Percentiles rank a stretch among this genome's conserved stretches.
These are phyloP conservation scores for Tricholoma matsutake DNA, from an alignment of 768 basidiomycete species.

Conservation along the genomic window DNA sequence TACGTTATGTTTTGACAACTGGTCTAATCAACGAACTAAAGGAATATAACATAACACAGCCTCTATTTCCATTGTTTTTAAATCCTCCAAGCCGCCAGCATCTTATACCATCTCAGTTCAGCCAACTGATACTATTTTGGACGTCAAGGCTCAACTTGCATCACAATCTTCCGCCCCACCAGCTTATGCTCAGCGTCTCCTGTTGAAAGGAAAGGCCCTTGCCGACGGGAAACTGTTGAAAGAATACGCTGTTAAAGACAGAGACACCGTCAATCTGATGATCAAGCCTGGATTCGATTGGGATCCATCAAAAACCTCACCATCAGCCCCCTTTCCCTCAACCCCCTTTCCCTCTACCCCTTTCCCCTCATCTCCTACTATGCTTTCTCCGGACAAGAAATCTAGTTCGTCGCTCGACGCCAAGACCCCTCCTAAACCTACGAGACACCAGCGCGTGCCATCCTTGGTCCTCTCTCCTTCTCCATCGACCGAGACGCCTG, in stretches of 20 bases:
- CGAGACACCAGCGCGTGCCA: slow-evolving; percentile 65
- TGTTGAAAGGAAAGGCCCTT: slow-evolving; percentile 93
- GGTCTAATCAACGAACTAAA: slow-evolving; percentile 7
- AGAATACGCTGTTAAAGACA: slow-evolving; percentile 83
- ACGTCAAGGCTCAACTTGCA: slow-evolving; percentile 77
- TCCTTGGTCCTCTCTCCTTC: slow-evolving; percentile 79
- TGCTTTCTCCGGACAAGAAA: slow-evolving; percentile 16
- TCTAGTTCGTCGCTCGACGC: slow-evolving; percentile 22
- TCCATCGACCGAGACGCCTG: slow-evolving; percentile 46
- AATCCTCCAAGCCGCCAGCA: slow-evolving; percentile 86
- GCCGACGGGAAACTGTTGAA: slow-evolving; percentile 85
- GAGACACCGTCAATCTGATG: slow-evolving; percentile 82
- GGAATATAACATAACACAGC: slow-evolving; percentile 24
- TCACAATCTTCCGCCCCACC: slow-evolving; percentile 67
- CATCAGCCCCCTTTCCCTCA: neutral
- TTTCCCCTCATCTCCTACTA: slow-evolving; percentile 17
- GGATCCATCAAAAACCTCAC: slow-evolving; percentile 49
- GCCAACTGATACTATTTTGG: slow-evolving; percentile 77
- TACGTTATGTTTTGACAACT: slow-evolving; percentile 16
- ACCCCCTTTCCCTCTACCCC: neutral
- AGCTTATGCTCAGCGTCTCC: slow-evolving; percentile 76
- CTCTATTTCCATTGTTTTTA: slow-evolving; percentile 74
- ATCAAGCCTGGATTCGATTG: slow-evolving; percentile 73
- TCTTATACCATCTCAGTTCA: slow-evolving; percentile 70
- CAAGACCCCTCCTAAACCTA: slow-evolving; percentile 28